These are phyloP conservation scores for Termitomyces sp. DNA, from an alignment of 768 basidiomycete species.

Conservation along the genomic window DNA sequence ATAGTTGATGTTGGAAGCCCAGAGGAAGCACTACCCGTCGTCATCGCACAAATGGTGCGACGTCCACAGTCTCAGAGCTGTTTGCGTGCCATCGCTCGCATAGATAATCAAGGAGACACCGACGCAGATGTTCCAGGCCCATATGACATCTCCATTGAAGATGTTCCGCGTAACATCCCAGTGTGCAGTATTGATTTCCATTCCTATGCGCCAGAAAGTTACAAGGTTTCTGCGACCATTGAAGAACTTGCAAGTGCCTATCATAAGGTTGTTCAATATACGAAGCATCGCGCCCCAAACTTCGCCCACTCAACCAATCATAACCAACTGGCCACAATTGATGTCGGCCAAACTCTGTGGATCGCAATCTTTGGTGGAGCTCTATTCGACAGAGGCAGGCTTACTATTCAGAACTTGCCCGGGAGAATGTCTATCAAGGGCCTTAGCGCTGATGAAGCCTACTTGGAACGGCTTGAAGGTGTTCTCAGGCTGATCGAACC, in stretches of 20 bases:
- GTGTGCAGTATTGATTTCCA: background rate
- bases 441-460: background rate
- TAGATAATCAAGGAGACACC: background rate
- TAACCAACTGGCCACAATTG: background rate
- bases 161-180: background rate
- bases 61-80: background rate
- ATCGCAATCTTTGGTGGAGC: background rate
- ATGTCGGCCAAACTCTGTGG: background rate
- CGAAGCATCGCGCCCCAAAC: background rate
- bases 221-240: background rate
- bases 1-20: background rate
- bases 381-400: background rate
- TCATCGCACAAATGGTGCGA: background rate
- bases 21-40: background rate
- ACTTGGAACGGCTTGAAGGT: background rate
- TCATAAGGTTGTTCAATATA: background rate
- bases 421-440: background rate
- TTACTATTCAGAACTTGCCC: background rate
- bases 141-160: background rate
- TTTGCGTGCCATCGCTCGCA: background rate
- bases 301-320: background rate
- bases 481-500: background rate
- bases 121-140: background rate
- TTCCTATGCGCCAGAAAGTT: background rate
- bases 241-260: background rate